Base-by-base conservation (phyloP, 192 early-diverging fungal genomes). In the Backusella psychrophila region DNA sequence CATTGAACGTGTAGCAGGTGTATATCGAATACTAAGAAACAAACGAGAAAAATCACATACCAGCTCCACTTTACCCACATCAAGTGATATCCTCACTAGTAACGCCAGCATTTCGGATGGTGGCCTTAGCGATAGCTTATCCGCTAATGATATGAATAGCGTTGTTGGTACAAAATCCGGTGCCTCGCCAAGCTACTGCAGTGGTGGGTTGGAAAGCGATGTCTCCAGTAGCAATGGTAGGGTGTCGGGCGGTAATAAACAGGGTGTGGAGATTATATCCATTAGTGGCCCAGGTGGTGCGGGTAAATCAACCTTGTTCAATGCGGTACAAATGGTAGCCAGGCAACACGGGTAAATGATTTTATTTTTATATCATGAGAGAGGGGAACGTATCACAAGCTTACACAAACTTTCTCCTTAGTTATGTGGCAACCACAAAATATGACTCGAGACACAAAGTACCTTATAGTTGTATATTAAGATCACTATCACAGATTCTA, bases 381-480 rank as follows among this genome's bases (percentile, higher is more conserved):
- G 77, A 17, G 80, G 75, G 8, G 53, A 29, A 1, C n/a, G 23
- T 11, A 9, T 11, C 14, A 44, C 14, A 59, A 11, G 26, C 53
- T 59, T 59, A 59, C 23, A 21, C 21, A 52, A 3, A 52, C 26
- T 11, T 19, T 6, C 34, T 56, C 59, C 3, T 39, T 33, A 76
- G 75, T 15, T 81, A 75, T 74, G 65, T 81, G 14, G 80, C 80
- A 26, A 77, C 52, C 4, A 66, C 76, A 3, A 81, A 81, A 52
- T 81, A 77, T 53, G 80, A 81, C 66, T 56, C 53, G 23, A 72
- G 80, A 23, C 76, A 77, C 12, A 67, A 75, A 74, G 69, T 63
- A 44, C 80, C 80, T 38, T 81, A 77, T 65, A 71, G 75, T 17
- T 81, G 76, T 33, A 77, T 81, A 29, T 66, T 77, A 17, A 72